Base-by-base conservation (phyloP, 805 yeast genomes). In the Candida pseudofarinosa region DNA sequence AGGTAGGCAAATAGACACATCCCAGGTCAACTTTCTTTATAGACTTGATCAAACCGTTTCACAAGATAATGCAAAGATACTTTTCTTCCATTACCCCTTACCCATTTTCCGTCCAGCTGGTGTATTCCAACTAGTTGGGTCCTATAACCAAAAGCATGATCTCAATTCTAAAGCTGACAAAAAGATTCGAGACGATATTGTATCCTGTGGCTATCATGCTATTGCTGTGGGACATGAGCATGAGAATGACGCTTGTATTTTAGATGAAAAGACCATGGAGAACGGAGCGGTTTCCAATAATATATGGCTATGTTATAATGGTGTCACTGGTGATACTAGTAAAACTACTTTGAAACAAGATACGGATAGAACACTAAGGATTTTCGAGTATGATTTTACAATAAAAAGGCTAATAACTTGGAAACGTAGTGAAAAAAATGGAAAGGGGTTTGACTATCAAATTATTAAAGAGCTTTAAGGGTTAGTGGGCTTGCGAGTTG, bases 201-300 rank as follows among this genome's bases (percentile, higher is more conserved):
- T 60, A 33, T 55, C 56, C 37, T 56, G 65, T 37, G 67, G 67
- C 6, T 69, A 68, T 47, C 53, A 64, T 31, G 72, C 56, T 4
- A 61, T 69, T 0, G 57, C 65, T 5, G 74, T 67, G 4, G 73
- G 73, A 5, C 74, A 70, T 46, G 74, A 70, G 47, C 74, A 70
- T 46, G 68, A 63, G 35, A 70, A 70, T 46, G 74, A 69, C 43
- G 72, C 69, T 2, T 70, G 75, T 41, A 51, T 70, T 17, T 46
- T 65, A 42, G 51, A 56, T 31, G 41, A 38, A 18, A 37, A 37
- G 30, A 10, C n/a, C 3, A 36, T 32, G 2, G 49, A 44, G 32
- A 45, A 42, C 5, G 38, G 23, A 4, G 41, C 34, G 2, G 26
- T 10, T 26, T 20, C 15, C 2, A 39, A 46, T 17, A 48, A 49